These are phyloP conservation scores for Penicillium sp. DNA, from an alignment of 2,329 filamentous ascomycete species.

Conservation along the genomic window DNA sequence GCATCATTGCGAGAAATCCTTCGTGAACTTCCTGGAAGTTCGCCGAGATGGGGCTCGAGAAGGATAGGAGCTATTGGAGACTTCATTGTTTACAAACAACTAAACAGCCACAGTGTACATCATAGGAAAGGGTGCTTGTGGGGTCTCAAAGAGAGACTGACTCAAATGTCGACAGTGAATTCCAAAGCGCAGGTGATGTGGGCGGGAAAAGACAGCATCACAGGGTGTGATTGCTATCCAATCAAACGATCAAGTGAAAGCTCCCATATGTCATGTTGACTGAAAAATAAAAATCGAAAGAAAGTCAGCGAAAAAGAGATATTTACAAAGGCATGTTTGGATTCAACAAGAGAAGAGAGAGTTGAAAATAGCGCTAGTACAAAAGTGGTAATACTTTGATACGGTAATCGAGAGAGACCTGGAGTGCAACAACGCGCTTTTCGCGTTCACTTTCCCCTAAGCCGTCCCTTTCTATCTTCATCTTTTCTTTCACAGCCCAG, in stretches of 20 bases:
- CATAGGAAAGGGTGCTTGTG: not conserved
- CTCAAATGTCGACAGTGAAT: not conserved
- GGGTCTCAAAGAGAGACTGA: not conserved
- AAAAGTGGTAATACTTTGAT: conserved; percentile 19
- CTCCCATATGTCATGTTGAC: not conserved
- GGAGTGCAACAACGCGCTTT: conserved; percentile 23
- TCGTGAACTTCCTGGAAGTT: conserved; percentile 21
- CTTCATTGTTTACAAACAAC: not conserved
- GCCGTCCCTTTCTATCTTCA: not conserved
- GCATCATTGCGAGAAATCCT: conserved; percentile 57
- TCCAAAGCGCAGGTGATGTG: not conserved
- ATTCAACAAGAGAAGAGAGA: not conserved
- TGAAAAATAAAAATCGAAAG: not conserved
- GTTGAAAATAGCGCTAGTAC: conserved; percentile 10
- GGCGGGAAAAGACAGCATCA: not conserved
- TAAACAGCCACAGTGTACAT: not conserved
- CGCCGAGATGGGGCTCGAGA: conserved; percentile 15
- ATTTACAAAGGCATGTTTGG: not conserved
- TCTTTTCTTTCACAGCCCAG: conserved; percentile 1
- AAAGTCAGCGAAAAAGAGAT: not conserved
- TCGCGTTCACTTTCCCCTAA: conserved; percentile 17
- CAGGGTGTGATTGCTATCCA: not conserved
- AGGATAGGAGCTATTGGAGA: conserved; percentile 15
- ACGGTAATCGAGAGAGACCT: conserved; percentile 13
- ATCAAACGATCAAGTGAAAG: not conserved